These are phyloP conservation scores for Escallonia rubra DNA, from an alignment of 129 eudicot genomes.

Conservation along the genomic window DNA sequence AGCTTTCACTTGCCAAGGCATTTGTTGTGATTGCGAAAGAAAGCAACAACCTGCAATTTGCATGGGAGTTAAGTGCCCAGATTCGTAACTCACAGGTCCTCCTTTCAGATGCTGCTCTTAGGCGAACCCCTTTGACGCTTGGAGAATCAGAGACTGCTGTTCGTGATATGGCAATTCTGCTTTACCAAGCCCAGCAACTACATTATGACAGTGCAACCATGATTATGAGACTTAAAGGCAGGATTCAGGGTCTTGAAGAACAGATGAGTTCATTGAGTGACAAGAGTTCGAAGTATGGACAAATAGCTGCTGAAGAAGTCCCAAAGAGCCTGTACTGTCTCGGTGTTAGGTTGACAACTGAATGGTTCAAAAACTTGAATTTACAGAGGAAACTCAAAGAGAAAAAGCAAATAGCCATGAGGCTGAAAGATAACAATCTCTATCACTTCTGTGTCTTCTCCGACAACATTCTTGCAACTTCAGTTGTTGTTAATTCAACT, in stretches of 20 bases:
- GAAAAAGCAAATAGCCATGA: constrained; percentile 19
- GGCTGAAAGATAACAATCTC: constrained; percentile 37
- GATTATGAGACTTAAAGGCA: constrained; percentile 71
- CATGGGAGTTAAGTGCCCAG: constrained; percentile 73
- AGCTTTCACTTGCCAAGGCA: constrained; percentile 59
- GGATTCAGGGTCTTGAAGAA: constrained; percentile 64
- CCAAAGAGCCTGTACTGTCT: constrained; percentile 62
- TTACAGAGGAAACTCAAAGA: constrained; percentile 20
- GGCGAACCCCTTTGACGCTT: constrained; percentile 49
- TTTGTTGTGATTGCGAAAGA: constrained; percentile 69
- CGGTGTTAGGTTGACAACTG: constrained; percentile 53
- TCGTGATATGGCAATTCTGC: constrained; percentile 58
- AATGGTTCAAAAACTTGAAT: constrained; percentile 44
- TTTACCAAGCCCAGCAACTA: constrained; percentile 65
- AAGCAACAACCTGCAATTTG: constrained; percentile 64
- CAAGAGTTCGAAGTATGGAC: constrained; percentile 58
- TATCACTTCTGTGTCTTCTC: constrained; percentile 68
- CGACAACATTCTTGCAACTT: constrained; percentile 65
- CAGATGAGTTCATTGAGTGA: constrained; percentile 45
- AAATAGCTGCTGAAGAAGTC: constrained; percentile 76
- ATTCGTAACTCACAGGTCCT: constrained; percentile 69
- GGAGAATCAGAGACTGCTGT: constrained; percentile 50
- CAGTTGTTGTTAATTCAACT: constrained; percentile 66
- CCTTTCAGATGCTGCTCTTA: constrained; percentile 53
- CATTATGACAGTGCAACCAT: constrained; percentile 72